phyloP scores from a whole-genome alignment of 345 rosid genomes.

The Euphorbia tirucalli region DNA sequence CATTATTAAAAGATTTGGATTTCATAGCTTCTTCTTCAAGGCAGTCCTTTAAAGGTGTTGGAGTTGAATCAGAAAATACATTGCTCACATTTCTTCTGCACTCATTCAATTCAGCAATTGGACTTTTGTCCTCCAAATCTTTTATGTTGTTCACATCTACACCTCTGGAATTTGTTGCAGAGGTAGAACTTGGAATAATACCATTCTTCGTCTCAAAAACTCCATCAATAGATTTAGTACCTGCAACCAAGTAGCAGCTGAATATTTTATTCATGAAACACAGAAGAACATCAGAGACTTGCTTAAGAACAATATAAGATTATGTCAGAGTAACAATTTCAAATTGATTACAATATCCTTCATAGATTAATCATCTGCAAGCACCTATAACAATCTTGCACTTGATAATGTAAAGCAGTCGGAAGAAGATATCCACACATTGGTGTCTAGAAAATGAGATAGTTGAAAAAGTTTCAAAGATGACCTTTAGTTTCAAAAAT shows the following conservation, averaged over 20 bases:
- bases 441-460: not conserved
- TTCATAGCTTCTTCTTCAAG: not conserved
- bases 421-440: not conserved
- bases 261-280: conserved; percentile 4
- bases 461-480: not conserved
- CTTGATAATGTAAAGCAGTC: not conserved
- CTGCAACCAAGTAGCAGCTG: conserved; percentile 38
- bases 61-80: conserved; percentile 25
- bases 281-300: not conserved
- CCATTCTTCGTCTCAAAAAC: conserved; percentile 27
- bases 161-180: conserved; percentile 10
- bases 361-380: not conserved
- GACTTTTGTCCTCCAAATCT: conserved; percentile 23
- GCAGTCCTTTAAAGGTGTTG: conserved; percentile 17
- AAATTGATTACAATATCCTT: too few species aligned
- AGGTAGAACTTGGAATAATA: conserved; percentile 22
- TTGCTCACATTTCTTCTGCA: conserved; percentile 1
- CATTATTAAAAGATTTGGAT: conserved; percentile 18
- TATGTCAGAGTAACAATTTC: not conserved
- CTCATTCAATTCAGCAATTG: conserved; percentile 18
- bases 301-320: not conserved
- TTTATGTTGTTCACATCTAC: conserved; percentile 12
- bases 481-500: conserved; percentile 27
- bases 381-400: not conserved
- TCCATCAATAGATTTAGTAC: conserved; percentile 29